phyloP scores from a whole-genome alignment of 257 asterid species.

The Solanum tarapatanum region DNA sequence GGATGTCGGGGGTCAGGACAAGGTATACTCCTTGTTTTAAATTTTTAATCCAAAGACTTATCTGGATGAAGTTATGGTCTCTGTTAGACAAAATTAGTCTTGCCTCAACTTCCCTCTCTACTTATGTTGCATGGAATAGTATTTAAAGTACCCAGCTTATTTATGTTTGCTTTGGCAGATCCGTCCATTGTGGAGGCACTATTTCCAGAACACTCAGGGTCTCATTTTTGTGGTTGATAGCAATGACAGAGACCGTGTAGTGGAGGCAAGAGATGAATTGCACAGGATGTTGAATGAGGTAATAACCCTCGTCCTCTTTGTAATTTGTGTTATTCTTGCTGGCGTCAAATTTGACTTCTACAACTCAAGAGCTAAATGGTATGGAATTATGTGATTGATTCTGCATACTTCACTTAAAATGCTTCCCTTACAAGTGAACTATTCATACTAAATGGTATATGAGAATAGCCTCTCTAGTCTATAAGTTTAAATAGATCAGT shows the following conservation, averaged over 20 bases:
- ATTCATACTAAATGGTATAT: background rate
- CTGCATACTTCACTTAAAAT: background rate
- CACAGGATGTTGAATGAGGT: constrained; percentile 6
- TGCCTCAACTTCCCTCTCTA: background rate
- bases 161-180: background rate
- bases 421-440: background rate
- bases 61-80: background rate
- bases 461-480: background rate
- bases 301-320: background rate
- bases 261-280: constrained; percentile 4
- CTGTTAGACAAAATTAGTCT: background rate
- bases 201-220: constrained; percentile 6
- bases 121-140: background rate
- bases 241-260: constrained; percentile 3
- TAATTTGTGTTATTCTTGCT: background rate
- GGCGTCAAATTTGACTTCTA: background rate
- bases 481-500: background rate
- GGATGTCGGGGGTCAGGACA: constrained; percentile 4
- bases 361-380: background rate
- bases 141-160: background rate
- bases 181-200: constrained; percentile 2
- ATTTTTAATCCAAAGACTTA: background rate
- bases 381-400: background rate
- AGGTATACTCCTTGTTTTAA: background rate
- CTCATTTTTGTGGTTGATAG: constrained; percentile 5